These are phyloP conservation scores for Phytophthora pinifolia DNA, from an alignment of 352 stramenopile genomes.

Conservation along the genomic window DNA sequence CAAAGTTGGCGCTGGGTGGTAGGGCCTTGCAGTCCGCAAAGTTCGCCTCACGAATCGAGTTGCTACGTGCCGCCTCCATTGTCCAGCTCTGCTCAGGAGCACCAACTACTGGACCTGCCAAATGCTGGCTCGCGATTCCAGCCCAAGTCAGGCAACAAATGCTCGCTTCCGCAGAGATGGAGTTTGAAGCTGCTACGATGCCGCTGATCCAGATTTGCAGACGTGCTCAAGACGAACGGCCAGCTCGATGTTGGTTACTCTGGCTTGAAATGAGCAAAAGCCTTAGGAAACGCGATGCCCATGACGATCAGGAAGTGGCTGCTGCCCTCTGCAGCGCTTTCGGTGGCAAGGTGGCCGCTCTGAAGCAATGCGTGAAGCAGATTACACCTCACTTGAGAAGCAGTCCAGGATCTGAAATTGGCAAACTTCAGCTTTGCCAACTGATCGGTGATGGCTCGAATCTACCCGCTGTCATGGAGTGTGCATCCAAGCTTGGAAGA, in stretches of 20 bases:
- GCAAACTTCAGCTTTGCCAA: slow-evolving; percentile 31
- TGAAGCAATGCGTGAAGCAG: slow-evolving; percentile 37
- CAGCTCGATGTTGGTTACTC: slow-evolving; percentile 37
- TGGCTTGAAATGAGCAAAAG: slow-evolving; percentile 36
- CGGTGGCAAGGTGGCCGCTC: slow-evolving; percentile 14
- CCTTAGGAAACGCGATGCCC: slow-evolving; percentile 22
- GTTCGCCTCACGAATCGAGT: slow-evolving; percentile 24
- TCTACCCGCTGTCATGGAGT: slow-evolving; percentile 24
- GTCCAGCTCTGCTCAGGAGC: slow-evolving; percentile 28
- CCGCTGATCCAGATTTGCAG: slow-evolving; percentile 38
- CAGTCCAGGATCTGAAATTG: slow-evolving; percentile 8
- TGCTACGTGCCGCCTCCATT: slow-evolving; percentile 25
- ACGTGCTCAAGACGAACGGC: slow-evolving; percentile 24
- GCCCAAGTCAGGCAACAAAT: slow-evolving; percentile 32
- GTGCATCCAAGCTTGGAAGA: slow-evolving; percentile 23
- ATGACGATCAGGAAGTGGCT: slow-evolving; percentile 6
- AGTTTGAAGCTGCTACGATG: slow-evolving; percentile 8
- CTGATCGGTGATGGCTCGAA: slow-evolving; percentile 11
- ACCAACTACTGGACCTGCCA: slow-evolving; percentile 28
- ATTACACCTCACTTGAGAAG: slow-evolving; percentile 19
- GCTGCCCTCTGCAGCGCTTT: slow-evolving; percentile 24
- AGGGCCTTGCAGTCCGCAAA: slow-evolving; percentile 24
- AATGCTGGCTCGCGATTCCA: slow-evolving; percentile 46
- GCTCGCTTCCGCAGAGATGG: slow-evolving; percentile 4
- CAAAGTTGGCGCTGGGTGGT: slow-evolving; percentile 30